These are phyloP conservation scores for Gossypium australe DNA, from an alignment of 345 rosid species.

Conservation along the genomic window DNA sequence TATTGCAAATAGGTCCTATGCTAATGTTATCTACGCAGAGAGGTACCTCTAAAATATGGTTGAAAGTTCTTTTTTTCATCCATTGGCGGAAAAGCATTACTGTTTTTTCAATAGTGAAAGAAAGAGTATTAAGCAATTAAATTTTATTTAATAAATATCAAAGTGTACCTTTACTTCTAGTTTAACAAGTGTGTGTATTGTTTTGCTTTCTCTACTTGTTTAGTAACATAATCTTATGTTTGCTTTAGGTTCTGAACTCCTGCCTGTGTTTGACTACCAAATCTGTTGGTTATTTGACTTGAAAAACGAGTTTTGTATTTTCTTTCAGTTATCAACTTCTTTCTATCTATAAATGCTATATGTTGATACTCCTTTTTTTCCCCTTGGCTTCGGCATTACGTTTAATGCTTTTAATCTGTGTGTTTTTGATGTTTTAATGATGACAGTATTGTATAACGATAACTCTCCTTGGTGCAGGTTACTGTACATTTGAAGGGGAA, in stretches of 20 bases:
- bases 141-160: not conserved
- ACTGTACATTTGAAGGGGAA: slow-evolving; percentile 87
- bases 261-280: not conserved
- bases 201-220: not conserved
- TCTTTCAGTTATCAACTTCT: not conserved
- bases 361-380: not conserved
- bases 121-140: not conserved
- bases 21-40: not conserved
- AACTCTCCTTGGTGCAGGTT: slow-evolving; percentile 45
- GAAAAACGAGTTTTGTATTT: not conserved
- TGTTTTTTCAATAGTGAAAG: not conserved
- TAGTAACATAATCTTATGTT: not conserved
- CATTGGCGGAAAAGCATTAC: not conserved
- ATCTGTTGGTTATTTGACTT: slow-evolving; percentile 6
- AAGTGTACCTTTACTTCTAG: not conserved
- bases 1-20: not conserved
- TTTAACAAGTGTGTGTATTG: not conserved
- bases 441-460: slow-evolving; percentile 5
- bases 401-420: not conserved
- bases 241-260: not conserved
- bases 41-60: not conserved
- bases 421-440: slow-evolving; percentile 13
- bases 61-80: not conserved
- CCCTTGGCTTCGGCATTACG: not conserved
- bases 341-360: not conserved